Evolutionary conservation across 768 basidiomycete species (phyloP).

Genomic region (Tulasnella sp.): DNA sequence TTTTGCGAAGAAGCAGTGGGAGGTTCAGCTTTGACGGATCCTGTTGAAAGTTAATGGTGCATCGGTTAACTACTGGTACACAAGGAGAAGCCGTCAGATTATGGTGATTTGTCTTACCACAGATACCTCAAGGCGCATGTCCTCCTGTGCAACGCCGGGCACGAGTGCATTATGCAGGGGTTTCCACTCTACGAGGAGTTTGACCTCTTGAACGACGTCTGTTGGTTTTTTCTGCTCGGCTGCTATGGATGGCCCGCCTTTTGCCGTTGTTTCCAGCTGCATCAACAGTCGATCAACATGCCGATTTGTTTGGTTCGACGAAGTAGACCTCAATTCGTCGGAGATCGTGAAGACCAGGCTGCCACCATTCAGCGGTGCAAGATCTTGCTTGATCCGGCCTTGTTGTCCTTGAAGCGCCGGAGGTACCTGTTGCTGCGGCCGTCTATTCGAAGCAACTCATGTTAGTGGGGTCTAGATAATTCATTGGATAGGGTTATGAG

Average conservation of each 20-base stretch:
- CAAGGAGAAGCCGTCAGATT: too few species aligned
- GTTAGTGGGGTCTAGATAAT: background rate
- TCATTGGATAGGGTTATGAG: background rate
- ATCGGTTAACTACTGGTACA: background rate
- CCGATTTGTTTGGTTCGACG: constrained; percentile 1
- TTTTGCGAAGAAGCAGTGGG: constrained; percentile 51
- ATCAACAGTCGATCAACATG: constrained; percentile 20
- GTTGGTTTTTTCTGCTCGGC: constrained; percentile 36
- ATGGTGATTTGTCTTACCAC: background rate
- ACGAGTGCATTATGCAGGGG: constrained; percentile 59
- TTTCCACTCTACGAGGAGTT: constrained; percentile 69
- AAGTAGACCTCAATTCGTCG: background rate
- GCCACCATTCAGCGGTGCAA: constrained; percentile 42
- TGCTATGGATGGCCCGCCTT: background rate
- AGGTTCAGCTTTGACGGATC: constrained; percentile 64
- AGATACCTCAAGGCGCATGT: constrained; percentile 37
- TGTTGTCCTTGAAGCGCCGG: constrained; percentile 15
- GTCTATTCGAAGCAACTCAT: constrained; percentile 25
- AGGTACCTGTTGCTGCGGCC: constrained; percentile 28
- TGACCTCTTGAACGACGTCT: constrained; percentile 63
- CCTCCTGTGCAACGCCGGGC: constrained; percentile 38
- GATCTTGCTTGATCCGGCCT: constrained; percentile 20
- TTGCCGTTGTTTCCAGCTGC: constrained; percentile 19
- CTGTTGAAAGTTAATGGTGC: constrained; percentile 28
- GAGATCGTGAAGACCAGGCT: constrained; percentile 60